Base-by-base conservation (phyloP, 495 filamentous ascomycete species). In the Aspergillus panamensis region DNA sequence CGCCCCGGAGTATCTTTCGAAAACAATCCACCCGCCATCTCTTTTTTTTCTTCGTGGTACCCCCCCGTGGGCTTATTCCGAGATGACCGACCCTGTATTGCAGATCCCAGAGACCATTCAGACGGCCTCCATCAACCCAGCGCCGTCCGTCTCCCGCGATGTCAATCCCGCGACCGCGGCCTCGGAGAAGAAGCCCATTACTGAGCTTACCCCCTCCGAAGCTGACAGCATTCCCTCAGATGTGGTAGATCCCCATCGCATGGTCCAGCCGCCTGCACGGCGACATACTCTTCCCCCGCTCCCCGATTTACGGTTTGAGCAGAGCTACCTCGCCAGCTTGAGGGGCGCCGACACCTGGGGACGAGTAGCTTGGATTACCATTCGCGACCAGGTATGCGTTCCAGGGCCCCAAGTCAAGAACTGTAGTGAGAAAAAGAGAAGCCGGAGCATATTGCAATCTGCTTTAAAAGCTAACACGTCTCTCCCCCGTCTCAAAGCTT, bases 251-350 rank as follows among this genome's bases (percentile, higher is more conserved):
- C 67, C 82, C n/a, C 78, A 76, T 53, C 80, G 76, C 53, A 78
- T 84, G 42, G 65, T 89, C 52, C 76, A 73, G 50, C 80, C 84
- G 3, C 51, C 73, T 29, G 73, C 80, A 12, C 77, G 84, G n/a
- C 75, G 66, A 54, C 71, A 70, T 53, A 81, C 73, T 35, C 83
- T 96, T 56, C 90, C 90, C 51, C 93, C 95, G 1, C 73, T 98
- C 64, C 94, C 94, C 1, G 94, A 98, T 72, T 74, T 98, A 62
- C 80, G 94, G 50, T 97, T 97, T 71, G 94, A 98, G 77, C 94
- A 98, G 80, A 96, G 91, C 74, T 97, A 97, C 67, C 78, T 98
- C 40, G 86, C 86, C 48, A 92, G 90, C 69, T 84, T 98, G 53
- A 82, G 84, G 61, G 77, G 81, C 49, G 90, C 90, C 19, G 81